Evolutionary conservation across 1,284 basidiomycete species (phyloP).

Genomic region (Ustilago trichophora): DNA sequence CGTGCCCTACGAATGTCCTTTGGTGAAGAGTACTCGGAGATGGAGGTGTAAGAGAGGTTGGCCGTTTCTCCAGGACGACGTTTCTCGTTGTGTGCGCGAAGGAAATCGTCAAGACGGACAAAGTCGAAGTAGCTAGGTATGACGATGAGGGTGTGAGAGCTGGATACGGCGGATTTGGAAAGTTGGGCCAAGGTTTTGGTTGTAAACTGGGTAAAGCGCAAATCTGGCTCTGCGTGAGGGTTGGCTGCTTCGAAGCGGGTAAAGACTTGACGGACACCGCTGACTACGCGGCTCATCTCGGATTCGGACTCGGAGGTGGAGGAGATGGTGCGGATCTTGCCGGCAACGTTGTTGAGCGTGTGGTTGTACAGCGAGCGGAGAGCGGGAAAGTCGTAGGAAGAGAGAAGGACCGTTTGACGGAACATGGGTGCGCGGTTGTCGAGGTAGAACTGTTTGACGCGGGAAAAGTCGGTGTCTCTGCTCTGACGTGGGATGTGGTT

Average conservation of each 20-base stretch:
- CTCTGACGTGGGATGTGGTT: slow-evolving; percentile 91
- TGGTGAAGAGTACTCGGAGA: slow-evolving; percentile 95
- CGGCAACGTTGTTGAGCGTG: slow-evolving; percentile 81
- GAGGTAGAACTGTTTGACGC: slow-evolving; percentile 96
- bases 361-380: slow-evolving; percentile 80
- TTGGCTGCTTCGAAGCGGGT: slow-evolving; percentile 78
- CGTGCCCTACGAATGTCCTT: slow-evolving; percentile 92
- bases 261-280: slow-evolving; percentile 72
- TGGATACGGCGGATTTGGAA: slow-evolving; percentile 88
- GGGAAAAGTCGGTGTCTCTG: slow-evolving; percentile 92
- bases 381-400: slow-evolving; percentile 89
- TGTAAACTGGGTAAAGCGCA: slow-evolving; percentile 85
- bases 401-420: slow-evolving; percentile 88
- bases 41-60: slow-evolving; percentile 73
- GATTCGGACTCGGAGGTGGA: slow-evolving; percentile 12
- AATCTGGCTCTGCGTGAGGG: slow-evolving; percentile 82
- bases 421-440: slow-evolving; percentile 82
- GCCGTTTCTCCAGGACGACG: slow-evolving; percentile 15
- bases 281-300: slow-evolving; percentile 31
- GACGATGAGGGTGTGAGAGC: slow-evolving; percentile 85
- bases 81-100: slow-evolving; percentile 72
- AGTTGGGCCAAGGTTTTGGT: slow-evolving; percentile 82
- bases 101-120: slow-evolving; percentile 85
- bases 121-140: slow-evolving; percentile 97
- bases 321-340: slow-evolving; percentile 72